phyloP scores from a whole-genome alignment of 257 asterid species.

The Cordia subcordata region DNA sequence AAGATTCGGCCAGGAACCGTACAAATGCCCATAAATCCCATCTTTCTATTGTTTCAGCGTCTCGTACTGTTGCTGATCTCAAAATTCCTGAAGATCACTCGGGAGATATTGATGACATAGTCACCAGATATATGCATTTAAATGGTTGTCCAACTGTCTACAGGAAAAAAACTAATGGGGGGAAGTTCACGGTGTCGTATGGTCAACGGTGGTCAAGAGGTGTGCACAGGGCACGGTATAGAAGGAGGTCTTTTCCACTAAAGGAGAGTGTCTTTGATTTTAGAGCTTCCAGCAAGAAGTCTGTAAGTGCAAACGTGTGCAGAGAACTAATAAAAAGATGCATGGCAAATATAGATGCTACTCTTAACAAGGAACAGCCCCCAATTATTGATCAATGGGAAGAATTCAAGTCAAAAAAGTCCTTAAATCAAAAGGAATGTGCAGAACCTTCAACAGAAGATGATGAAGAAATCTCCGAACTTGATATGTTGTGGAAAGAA shows the following conservation, averaged over 20 bases:
- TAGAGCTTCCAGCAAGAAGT: slow-evolving; percentile 55
- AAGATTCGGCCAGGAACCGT: slow-evolving; percentile 1
- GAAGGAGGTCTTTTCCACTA: slow-evolving; percentile 30
- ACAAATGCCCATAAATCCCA: slow-evolving; percentile 21
- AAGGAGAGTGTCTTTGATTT: slow-evolving; percentile 82
- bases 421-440: slow-evolving; percentile 20
- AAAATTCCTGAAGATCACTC: slow-evolving; percentile 34
- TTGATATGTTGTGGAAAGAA: slow-evolving; percentile 90
- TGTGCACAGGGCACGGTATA: slow-evolving; percentile 30
- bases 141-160: slow-evolving; percentile 39
- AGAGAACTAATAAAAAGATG: slow-evolving; percentile 76
- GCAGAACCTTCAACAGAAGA: slow-evolving; percentile 25
- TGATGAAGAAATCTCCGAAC: slow-evolving; percentile 72
- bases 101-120: slow-evolving; percentile 43
- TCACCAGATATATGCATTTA: slow-evolving; percentile 49
- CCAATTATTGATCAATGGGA: slow-evolving; percentile 86
- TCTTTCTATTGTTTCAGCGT: slow-evolving; percentile 27
- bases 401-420: slow-evolving; percentile 50
- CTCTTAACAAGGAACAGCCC: slow-evolving; percentile 63
- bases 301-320: slow-evolving; percentile 71
- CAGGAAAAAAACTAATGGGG: slow-evolving; percentile 37
- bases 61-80: slow-evolving; percentile 25
- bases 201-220: slow-evolving; percentile 32
- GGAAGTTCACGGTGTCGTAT: slow-evolving; percentile 43
- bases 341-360: slow-evolving; percentile 80